These are phyloP conservation scores for Vaccinium macrocarpon DNA, from an alignment of 148 eudicot species.

Conservation along the genomic window DNA sequence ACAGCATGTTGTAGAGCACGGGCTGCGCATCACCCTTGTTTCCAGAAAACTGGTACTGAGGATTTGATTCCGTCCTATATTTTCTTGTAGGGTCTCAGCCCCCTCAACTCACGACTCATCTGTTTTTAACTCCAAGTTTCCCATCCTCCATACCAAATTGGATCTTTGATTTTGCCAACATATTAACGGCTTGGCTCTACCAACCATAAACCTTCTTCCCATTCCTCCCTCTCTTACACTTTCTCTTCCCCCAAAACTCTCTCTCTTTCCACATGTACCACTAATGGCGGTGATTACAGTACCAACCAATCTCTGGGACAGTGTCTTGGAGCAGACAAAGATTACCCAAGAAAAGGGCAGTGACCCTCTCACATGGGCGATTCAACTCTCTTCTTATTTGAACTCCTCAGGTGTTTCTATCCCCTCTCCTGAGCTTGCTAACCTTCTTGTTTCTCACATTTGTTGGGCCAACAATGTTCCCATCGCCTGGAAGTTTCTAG, in stretches of 20 bases:
- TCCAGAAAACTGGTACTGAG: no score
- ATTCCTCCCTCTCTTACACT: not conserved
- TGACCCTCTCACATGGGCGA: slow-evolving; percentile 79
- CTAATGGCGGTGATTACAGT: slow-evolving; percentile 38
- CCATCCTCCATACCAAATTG: not conserved
- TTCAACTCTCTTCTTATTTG: slow-evolving; percentile 59
- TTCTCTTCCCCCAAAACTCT: not conserved
- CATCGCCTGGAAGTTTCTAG: slow-evolving; percentile 86
- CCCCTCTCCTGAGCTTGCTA: slow-evolving; percentile 76
- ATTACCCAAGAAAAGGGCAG: slow-evolving; percentile 59
- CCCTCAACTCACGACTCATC: no score
- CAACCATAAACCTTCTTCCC: slow-evolving; percentile 9
- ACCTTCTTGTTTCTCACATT: slow-evolving; percentile 70
- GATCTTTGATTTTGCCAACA: not conserved
- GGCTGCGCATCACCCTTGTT: no score
- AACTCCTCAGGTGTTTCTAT: slow-evolving; percentile 46
- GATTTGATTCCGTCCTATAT: no score
- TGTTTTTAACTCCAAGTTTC: not conserved
- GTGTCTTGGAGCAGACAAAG: slow-evolving; percentile 56
- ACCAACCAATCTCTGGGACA: slow-evolving; percentile 43
- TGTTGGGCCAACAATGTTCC: slow-evolving; percentile 90
- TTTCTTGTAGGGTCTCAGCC: no score
- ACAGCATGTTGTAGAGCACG: no score
- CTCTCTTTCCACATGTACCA: slow-evolving; percentile 22
- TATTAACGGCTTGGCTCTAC: not conserved